A percentile compares a stretch with the other conserved stretches of the same genome.
Conservation (phyloP, 176 grass and related monocot species). For the Elymus sibiricus region DNA sequence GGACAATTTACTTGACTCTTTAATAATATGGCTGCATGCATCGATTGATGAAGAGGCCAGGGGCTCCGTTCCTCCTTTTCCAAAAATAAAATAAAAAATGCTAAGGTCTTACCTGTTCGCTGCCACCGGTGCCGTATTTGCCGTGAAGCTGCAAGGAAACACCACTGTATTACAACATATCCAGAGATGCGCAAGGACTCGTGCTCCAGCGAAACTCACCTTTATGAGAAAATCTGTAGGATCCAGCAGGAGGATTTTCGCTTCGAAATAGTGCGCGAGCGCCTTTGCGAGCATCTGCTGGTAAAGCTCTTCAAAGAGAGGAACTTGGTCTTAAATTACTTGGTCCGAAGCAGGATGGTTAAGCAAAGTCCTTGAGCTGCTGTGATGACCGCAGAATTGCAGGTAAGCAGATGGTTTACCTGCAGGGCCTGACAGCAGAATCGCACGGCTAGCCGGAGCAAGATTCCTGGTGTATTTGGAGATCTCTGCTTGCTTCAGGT, state of each 20-base stretch:
- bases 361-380: background rate
- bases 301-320: slow-evolving; percentile 79
- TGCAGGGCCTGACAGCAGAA: slow-evolving; percentile 84
- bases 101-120: slow-evolving; percentile 40
- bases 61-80: no score
- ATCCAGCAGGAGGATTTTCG: slow-evolving; percentile 85
- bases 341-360: background rate
- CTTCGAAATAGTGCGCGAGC: slow-evolving; percentile 81
- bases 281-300: slow-evolving; percentile 97
- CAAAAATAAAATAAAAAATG: no score
- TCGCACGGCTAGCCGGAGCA: slow-evolving; percentile 83
- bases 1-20: no score
- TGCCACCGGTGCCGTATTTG: slow-evolving; percentile 67
- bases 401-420: slow-evolving; percentile 63
- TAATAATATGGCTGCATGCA: no score
- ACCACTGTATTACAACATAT: background rate
- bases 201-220: slow-evolving; percentile 33
- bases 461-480: slow-evolving; percentile 86
- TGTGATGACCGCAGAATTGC: no score
- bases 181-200: background rate
- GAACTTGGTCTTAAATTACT: slow-evolving; percentile 25
- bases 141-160: slow-evolving; percentile 53
- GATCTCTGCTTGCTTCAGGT: slow-evolving; percentile 92
- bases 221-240: slow-evolving; percentile 87
- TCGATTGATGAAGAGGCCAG: no score